A percentile compares a stretch with the other conserved stretches of the same genome.
Conservation (phyloP, 148 eudicot species). For the Vaccinium vitisidaea region DNA sequence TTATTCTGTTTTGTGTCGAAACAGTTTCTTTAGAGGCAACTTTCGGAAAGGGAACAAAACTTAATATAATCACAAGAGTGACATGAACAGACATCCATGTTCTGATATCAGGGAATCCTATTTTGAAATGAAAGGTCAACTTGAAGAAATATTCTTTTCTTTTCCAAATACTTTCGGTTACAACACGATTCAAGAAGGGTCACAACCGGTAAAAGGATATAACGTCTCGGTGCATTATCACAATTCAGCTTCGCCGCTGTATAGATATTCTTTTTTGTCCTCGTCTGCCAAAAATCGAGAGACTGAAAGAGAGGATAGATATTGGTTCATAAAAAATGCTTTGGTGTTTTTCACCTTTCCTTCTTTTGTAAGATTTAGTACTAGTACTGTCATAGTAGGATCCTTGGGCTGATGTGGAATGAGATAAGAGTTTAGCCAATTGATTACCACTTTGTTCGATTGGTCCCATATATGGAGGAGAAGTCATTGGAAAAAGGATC, state of each 20-base stretch:
- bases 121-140: conserved; percentile 3
- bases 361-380: not conserved
- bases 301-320: not conserved
- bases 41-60: conserved; percentile 15
- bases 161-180: not conserved
- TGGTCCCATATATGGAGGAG: not conserved
- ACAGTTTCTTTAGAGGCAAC: conserved; percentile 13
- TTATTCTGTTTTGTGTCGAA: conserved; percentile 15
- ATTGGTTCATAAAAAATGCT: not conserved
- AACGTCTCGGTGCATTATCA: not conserved
- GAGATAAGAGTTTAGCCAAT: conserved; percentile 29
- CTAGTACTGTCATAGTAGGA: conserved; percentile 3
- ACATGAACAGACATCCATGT: not conserved
- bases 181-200: not conserved
- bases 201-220: not conserved
- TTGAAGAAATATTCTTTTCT: not conserved
- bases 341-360: not conserved
- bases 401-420: conserved; percentile 27
- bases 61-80: not conserved
- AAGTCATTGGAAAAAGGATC: not conserved
- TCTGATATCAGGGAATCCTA: not conserved
- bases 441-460: conserved; percentile 17
- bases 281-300: not conserved
- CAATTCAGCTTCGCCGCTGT: not conserved
- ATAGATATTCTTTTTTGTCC: not conserved